Evolutionary conservation across 768 basidiomycete genomes (phyloP).

Genomic region (Collybiopsis luxurians): DNA sequence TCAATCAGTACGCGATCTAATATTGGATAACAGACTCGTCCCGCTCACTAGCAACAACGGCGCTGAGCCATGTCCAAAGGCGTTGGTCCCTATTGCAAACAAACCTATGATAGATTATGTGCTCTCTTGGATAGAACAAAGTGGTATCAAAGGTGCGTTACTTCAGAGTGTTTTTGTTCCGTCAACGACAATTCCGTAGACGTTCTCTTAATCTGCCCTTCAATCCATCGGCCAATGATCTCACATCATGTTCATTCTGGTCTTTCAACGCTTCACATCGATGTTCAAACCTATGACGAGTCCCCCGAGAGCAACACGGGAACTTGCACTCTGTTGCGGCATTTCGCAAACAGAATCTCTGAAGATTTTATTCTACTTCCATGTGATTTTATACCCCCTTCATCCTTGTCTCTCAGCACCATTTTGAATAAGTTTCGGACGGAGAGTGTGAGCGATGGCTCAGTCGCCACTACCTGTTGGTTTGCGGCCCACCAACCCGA

Average conservation of each 20-base stretch:
- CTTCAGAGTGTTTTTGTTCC: slow-evolving; percentile 10
- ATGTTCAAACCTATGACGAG: slow-evolving; percentile 80
- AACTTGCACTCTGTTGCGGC: slow-evolving; percentile 72
- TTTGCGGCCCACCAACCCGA: slow-evolving; percentile 49
- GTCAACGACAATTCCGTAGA: slow-evolving; percentile 42
- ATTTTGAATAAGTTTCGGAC: slow-evolving; percentile 83
- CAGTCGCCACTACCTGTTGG: slow-evolving; percentile 69
- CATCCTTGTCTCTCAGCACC: slow-evolving; percentile 61
- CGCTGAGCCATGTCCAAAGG: slow-evolving; percentile 82
- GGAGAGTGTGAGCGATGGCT: slow-evolving; percentile 60
- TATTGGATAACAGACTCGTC: slow-evolving; percentile 47
- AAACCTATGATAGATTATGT: slow-evolving; percentile 83
- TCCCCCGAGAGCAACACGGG: slow-evolving; percentile 62
- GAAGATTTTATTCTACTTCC: slow-evolving; percentile 89
- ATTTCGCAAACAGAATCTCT: slow-evolving; percentile 71
- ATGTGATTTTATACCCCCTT: slow-evolving; percentile 86
- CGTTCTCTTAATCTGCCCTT: slow-evolving; percentile 82
- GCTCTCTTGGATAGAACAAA: slow-evolving; percentile 83
- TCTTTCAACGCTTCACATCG: slow-evolving; percentile 64
- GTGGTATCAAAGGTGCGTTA: slow-evolving; percentile 74
- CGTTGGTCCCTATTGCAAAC: slow-evolving; percentile 84
- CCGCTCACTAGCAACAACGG: slow-evolving; percentile 78
- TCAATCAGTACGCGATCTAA: slow-evolving; percentile 9
- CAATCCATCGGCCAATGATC: slow-evolving; percentile 69
- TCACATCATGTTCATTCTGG: slow-evolving; percentile 78